Conservation (phyloP, 2,329 filamentous ascomycete genomes). For the Aspergillaceae sp. region DNA sequence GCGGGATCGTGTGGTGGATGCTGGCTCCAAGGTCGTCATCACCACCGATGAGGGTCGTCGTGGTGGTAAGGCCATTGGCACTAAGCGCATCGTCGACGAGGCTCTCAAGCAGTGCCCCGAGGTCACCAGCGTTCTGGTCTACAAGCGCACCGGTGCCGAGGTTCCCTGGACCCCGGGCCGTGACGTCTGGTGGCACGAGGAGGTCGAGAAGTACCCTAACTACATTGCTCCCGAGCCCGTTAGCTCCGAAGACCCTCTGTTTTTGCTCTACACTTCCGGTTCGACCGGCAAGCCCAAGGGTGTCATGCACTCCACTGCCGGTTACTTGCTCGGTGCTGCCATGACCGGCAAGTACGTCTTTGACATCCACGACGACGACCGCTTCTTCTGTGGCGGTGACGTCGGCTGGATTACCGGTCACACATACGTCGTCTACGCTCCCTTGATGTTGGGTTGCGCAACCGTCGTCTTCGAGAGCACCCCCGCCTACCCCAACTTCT, state of each 20-base stretch:
- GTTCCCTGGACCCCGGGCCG: slow-evolving; percentile 99
- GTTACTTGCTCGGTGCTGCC: slow-evolving; percentile 89
- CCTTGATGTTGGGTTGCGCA: slow-evolving; percentile 81
- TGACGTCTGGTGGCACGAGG: slow-evolving; percentile 36
- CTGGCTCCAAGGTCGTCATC: slow-evolving; percentile 91
- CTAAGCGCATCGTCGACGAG: slow-evolving; percentile 98
- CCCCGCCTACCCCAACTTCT: slow-evolving; percentile 94
- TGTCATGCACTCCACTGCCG: slow-evolving; percentile 93
- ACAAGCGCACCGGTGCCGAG: slow-evolving; percentile 88
- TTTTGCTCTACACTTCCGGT: slow-evolving; percentile 95
- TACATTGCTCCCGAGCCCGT: slow-evolving; percentile 41
- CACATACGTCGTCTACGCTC: slow-evolving; percentile 96
- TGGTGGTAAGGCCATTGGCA: slow-evolving; percentile 92
- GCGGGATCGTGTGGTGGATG: slow-evolving; percentile 86
- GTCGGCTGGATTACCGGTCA: slow-evolving; percentile 99
- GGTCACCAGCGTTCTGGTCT: slow-evolving; percentile 84
- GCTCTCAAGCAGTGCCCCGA: slow-evolving; percentile 84
- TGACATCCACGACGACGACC: slow-evolving; percentile 88
- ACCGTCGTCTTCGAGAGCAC: slow-evolving; percentile 98
- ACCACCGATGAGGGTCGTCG: slow-evolving; percentile 96
- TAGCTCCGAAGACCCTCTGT: slow-evolving; percentile 90
- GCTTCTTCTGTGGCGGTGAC: slow-evolving; percentile 95
- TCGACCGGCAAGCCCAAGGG: slow-evolving; percentile 99
- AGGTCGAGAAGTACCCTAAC: too few relatives aligned
- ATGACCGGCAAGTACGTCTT: slow-evolving; percentile 97